These are phyloP conservation scores for Coemansia sp. DNA, from an alignment of 192 early-diverging fungal genomes.

Conservation along the genomic window DNA sequence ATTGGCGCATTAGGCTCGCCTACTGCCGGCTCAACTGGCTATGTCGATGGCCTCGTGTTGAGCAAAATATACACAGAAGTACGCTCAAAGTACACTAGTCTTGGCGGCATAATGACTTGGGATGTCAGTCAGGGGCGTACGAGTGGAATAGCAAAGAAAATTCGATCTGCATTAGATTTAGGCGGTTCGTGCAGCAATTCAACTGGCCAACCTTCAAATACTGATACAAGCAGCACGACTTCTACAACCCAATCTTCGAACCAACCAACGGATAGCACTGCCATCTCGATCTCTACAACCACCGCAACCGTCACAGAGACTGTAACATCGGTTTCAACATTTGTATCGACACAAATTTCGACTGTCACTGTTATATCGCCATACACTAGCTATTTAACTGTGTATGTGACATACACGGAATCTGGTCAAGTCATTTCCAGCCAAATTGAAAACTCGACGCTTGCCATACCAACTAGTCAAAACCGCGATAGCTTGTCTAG, in stretches of 20 bases:
- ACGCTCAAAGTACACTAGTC: constrained; percentile 53
- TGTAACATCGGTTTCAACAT: constrained; percentile 39
- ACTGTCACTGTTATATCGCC: constrained; percentile 20
- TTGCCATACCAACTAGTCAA: background rate
- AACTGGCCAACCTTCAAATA: constrained; percentile 4
- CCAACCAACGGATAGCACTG: background rate
- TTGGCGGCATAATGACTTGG: constrained; percentile 77
- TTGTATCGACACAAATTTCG: constrained; percentile 16
- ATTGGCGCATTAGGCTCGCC: constrained; percentile 63
- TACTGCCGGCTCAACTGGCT: constrained; percentile 57
- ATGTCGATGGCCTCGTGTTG: constrained; percentile 44
- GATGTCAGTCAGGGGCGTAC: constrained; percentile 48
- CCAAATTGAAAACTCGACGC: background rate
- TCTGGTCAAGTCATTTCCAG: background rate
- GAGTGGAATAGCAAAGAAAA: constrained; percentile 33
- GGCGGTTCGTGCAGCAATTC: constrained; percentile 26
- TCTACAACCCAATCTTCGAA: constrained; percentile 17
- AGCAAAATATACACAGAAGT: constrained; percentile 45
- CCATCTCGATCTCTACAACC: background rate
- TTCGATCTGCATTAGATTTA: constrained; percentile 26
- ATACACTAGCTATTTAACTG: constrained; percentile 25
- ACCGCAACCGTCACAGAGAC: constrained; percentile 30
- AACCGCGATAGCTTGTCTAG: background rate
- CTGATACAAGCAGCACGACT: background rate
- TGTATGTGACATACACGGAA: constrained; percentile 18